phyloP scores from a whole-genome alignment of 225 moss, liverwort and hornwort genomes.

The Asterella californica region DNA sequence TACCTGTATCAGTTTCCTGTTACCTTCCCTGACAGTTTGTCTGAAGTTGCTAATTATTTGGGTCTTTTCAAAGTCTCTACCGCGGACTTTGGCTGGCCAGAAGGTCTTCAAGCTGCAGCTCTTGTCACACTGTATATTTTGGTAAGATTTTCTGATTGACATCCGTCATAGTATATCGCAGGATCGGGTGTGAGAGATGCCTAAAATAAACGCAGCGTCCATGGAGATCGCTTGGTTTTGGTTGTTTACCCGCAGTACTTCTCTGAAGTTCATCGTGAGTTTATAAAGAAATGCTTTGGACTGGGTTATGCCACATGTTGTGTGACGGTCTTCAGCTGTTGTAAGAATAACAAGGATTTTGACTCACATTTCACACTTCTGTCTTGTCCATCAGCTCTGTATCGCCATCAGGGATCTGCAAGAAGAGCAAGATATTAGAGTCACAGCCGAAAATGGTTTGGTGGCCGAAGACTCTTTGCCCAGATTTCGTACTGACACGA shows the following conservation, averaged over 20 bases:
- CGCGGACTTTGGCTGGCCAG: slow-evolving; percentile 68
- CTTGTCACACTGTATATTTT: slow-evolving; percentile 68
- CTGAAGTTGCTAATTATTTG: slow-evolving; percentile 60
- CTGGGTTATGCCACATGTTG: not conserved
- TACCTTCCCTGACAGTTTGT: slow-evolving; percentile 51
- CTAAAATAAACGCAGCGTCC: not conserved
- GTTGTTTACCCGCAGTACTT: not conserved
- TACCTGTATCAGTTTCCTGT: slow-evolving; percentile 84
- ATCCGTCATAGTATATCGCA: not conserved
- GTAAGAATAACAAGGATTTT: not conserved
- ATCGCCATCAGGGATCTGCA: slow-evolving; percentile 66
- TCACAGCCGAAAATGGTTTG: slow-evolving; percentile 44
- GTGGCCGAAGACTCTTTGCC: slow-evolving; percentile 54
- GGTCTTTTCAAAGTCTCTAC: slow-evolving; percentile 67
- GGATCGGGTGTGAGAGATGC: not conserved
- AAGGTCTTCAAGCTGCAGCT: slow-evolving; percentile 67
- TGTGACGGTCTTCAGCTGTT: not conserved
- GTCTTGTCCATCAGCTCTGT: slow-evolving; percentile 53
- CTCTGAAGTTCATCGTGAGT: not conserved
- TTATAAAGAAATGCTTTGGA: not conserved
- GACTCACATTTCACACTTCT: not conserved
- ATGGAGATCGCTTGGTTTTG: not conserved
- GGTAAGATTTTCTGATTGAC: slow-evolving; percentile 36
- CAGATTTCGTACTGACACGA: slow-evolving; percentile 51
- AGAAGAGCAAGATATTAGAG: slow-evolving; percentile 37